Base-by-base conservation (phyloP, 805 yeast species). In the Ogataea populi-albae region DNA sequence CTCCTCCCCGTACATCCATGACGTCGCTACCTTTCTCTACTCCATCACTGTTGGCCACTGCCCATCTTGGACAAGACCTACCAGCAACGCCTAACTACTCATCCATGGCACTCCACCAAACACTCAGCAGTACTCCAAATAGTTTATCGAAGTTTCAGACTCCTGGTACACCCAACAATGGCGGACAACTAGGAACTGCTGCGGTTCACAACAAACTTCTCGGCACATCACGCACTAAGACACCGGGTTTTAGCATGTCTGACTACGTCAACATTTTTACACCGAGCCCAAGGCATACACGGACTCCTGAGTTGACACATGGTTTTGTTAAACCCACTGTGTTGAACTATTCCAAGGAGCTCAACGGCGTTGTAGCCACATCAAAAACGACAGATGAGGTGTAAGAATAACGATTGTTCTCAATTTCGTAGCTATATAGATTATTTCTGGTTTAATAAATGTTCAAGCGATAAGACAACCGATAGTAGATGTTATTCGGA, bases 201-300 rank as follows among this genome's bases (percentile, higher is more conserved):
- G 9, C 21, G 10, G 30, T 12, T 8, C 19, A 17, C 21, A 27
- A 17, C 26, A 46, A 37, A 22, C 38, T 32, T 16, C 30, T 43
- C 24, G 46, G 30, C 8, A 26, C 24, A 21, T 36, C 38, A 30
- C 32, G 35, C 59, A 72, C 6, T 12, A 59, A 61, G 45, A 81
- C 85, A 0, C 82, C 82, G 1, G 83, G 81, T 2, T 85, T 86
- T 64, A 85, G 86, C 58, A 77, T 86, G 79, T 80, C 77, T 54
- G 95, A 86, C 55, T 86, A 84, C 55, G 82, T 86, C 24, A 82
- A 86, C 54, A 70, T 83, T 44, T 80, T 81, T 54, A 79, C 89
- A 1, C 93, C 93, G 3, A 77, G 85, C 7, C 84, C 84, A 17
- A 46, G 66, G n/a, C 56, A 49, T 19, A 38, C 54, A 5, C 54